Base-by-base conservation (phyloP, 768 basidiomycete species). In the Collybia nuda region DNA sequence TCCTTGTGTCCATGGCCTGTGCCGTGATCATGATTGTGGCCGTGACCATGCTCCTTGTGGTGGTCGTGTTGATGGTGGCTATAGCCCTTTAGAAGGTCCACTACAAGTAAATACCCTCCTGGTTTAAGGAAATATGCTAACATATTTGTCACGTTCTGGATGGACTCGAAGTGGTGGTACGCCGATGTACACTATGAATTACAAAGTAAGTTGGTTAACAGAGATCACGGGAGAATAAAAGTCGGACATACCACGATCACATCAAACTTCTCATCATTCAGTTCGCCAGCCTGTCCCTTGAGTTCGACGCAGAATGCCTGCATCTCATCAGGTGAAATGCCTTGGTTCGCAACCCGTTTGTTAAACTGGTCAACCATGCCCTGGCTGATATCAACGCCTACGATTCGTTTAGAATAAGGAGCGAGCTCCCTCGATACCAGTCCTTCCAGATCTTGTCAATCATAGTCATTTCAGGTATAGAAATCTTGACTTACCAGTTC, bases 321-420 rank as follows among this genome's bases (percentile, higher is more conserved):
- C 84, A 90, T 86, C 59, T 88, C 84, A 44, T 86, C 82, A 1
- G 72, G 66, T 1, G 75, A 58, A 32, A 89, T 78, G 4, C 87
- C 86, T 50, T 89, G 84, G 48, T 85, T 79, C 17, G 51, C 51
- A 11, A 81, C 81, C 18, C 73, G 70, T 45, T 66, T 58, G 64
- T 88, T 89, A 71, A 80, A 92, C 14, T 72, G 65, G 48, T 88
- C 82, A 7, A 91, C 85, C 73, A 84, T 79, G 1, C 67, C 77
- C 54, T 84, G 81, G 66, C 84, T 89, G 60, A 90, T 86, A 60
- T 92, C 90, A 14, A 88, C 81, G 8, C 88, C 90, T 14, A 90
- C 66, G 53, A 91, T 77, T 24, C 72, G 72, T 61, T 81, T 85
- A 40, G 78, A 77, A 55, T 86, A 69, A 1, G 81, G 72, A 0